phyloP scores from a whole-genome alignment of 2,329 filamentous ascomycete genomes.

The Diaporthe longicolla region DNA sequence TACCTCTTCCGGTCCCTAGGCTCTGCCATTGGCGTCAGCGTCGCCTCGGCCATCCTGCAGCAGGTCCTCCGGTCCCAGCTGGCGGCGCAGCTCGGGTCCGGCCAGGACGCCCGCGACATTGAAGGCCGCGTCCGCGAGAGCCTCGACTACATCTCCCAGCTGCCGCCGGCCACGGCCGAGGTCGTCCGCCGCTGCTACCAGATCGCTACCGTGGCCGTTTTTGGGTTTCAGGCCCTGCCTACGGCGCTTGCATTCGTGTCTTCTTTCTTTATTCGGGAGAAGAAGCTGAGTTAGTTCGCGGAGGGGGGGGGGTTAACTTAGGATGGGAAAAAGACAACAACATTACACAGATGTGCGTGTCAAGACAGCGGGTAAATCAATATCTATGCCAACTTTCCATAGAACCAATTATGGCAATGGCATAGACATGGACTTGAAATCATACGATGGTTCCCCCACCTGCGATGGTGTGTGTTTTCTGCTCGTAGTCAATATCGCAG shows the following conservation, averaged over 20 bases:
- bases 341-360: neutral
- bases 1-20: slow-evolving; percentile 86
- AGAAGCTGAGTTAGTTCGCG: slow-evolving; percentile 61
- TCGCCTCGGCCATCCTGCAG: slow-evolving; percentile 80
- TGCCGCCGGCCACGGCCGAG: slow-evolving; percentile 71
- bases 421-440: neutral
- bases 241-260: slow-evolving; percentile 56
- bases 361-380: neutral
- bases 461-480: neutral
- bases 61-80: slow-evolving; percentile 74
- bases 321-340: neutral
- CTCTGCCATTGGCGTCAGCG: slow-evolving; percentile 81
- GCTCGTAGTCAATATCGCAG: neutral
- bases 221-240: slow-evolving; percentile 56
- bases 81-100: slow-evolving; percentile 64
- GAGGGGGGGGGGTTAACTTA: too few relatives aligned
- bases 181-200: slow-evolving; percentile 79
- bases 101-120: slow-evolving; percentile 74
- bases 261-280: slow-evolving; percentile 70
- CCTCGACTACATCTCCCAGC: slow-evolving; percentile 75
- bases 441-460: too few relatives aligned
- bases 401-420: neutral
- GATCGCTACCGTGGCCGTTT: slow-evolving; percentile 56
- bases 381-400: too few relatives aligned
- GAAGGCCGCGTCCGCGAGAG: slow-evolving; percentile 78